A percentile compares a stretch with the other conserved stretches of the same genome.
phyloP scores from a whole-genome alignment of 495 filamentous ascomycete genomes.

The Peziza echinospora region DNA sequence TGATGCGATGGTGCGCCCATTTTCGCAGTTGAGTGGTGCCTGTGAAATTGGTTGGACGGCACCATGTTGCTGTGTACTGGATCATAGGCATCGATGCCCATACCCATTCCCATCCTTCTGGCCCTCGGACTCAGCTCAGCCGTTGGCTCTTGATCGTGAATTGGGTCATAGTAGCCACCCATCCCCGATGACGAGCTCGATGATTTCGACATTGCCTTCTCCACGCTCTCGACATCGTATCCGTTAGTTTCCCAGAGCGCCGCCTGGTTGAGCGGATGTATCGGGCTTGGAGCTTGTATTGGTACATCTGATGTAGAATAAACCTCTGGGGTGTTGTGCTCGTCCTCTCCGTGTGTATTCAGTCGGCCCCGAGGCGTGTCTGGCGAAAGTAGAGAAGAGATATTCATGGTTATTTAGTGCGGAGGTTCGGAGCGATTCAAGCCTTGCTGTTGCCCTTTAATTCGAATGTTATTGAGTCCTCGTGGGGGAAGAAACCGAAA shows the following conservation, averaged over 20 bases:
- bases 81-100: not conserved
- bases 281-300: not conserved
- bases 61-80: not conserved
- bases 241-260: not conserved
- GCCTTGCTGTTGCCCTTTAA: no score
- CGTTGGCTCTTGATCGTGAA: not conserved
- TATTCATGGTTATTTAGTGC: not conserved
- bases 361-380: not conserved
- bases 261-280: not conserved
- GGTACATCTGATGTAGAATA: not conserved
- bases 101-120: not conserved
- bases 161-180: not conserved
- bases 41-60: not conserved
- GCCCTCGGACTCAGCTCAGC: not conserved
- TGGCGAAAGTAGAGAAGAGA: not conserved
- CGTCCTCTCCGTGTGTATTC: not conserved
- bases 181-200: not conserved
- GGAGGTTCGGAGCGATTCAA: not conserved
- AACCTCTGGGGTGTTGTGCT: not conserved
- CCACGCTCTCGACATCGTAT: not conserved
- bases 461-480: no score
- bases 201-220: not conserved
- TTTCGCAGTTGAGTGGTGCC: no score
- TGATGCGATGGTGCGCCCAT: not conserved
- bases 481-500: no score